These are phyloP conservation scores for Erodium trifolium DNA, from an alignment of 441 rosid genomes.

Conservation along the genomic window DNA sequence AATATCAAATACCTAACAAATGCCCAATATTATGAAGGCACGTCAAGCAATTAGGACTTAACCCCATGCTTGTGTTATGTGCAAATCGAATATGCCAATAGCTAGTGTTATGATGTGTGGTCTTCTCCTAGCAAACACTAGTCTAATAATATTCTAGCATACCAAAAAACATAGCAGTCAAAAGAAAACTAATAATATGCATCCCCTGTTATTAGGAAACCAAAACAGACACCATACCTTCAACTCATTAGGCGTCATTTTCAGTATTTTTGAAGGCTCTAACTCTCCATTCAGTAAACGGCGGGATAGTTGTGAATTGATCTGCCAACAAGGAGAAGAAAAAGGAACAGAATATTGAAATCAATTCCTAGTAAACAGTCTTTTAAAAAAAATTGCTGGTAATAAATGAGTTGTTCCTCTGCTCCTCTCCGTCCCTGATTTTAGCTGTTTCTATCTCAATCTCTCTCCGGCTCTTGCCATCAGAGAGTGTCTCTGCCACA, in stretches of 20 bases:
- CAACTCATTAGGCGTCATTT: constrained; percentile 81
- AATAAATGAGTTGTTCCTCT: not conserved
- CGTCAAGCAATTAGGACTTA: not conserved
- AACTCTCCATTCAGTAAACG: constrained; percentile 76
- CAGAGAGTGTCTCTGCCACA: not conserved
- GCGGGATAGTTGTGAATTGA: constrained; percentile 47
- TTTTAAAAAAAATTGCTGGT: not conserved
- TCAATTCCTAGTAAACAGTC: not conserved
- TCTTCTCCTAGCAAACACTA: not conserved
- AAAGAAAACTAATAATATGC: not conserved
- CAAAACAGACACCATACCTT: constrained; percentile 38
- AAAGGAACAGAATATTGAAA: constrained; percentile 3
- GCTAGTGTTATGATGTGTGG: not conserved
- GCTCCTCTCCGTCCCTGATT: not conserved
- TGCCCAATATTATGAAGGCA: not conserved
- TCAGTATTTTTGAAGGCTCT: constrained; percentile 65
- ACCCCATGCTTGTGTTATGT: not conserved
- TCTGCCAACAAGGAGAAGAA: constrained; percentile 32
- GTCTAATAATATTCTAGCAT: not conserved
- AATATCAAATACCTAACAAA: too few relatives aligned
- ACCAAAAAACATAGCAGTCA: not conserved
- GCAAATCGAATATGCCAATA: not conserved
- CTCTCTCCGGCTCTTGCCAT: not conserved
- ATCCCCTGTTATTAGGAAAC: not conserved
- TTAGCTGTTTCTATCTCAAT: too few relatives aligned